phyloP scores from a whole-genome alignment of 495 filamentous ascomycete species.

The Hyaloscypha bicolor region DNA sequence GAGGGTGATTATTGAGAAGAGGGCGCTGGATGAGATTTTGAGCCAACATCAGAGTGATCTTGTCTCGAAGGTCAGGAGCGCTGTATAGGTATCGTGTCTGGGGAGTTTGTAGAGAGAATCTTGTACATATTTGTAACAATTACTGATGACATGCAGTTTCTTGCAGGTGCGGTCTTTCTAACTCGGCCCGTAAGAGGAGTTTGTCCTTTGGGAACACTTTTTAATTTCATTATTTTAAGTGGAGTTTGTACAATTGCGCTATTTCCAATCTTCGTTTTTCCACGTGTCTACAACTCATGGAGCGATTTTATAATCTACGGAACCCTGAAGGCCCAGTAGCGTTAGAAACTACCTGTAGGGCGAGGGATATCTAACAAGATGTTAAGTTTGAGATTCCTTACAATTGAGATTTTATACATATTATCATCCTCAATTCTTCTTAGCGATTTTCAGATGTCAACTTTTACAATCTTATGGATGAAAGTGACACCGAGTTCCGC shows the following conservation, averaged over 20 bases:
- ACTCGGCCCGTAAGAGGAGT: neutral
- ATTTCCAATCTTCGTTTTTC: no score
- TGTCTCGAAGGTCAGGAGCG: conserved; percentile 39
- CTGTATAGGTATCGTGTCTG: conserved; percentile 24
- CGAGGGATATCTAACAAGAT: no score
- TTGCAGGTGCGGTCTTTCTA: neutral
- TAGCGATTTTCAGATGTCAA: no score
- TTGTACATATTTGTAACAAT: conserved; percentile 26
- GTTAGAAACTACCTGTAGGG: neutral
- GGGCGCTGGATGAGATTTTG: conserved; percentile 76
- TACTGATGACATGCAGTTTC: conserved; percentile 1
- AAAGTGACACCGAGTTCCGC: no score
- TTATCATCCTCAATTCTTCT: no score
- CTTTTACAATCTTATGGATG: no score
- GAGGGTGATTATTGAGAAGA: conserved; percentile 82
- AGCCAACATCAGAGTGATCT: conserved; percentile 77
- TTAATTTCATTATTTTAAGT: no score
- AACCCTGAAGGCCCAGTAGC: neutral
- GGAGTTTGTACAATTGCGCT: no score
- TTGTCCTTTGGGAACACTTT: no score
- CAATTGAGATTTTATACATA: no score
- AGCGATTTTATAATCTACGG: neutral
- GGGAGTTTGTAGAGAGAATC: conserved; percentile 12
- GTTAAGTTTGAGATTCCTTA: no score
- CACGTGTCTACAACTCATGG: no score